Base-by-base conservation (phyloP, 75 land plant species). In the Selaginella tamariscina region DNA sequence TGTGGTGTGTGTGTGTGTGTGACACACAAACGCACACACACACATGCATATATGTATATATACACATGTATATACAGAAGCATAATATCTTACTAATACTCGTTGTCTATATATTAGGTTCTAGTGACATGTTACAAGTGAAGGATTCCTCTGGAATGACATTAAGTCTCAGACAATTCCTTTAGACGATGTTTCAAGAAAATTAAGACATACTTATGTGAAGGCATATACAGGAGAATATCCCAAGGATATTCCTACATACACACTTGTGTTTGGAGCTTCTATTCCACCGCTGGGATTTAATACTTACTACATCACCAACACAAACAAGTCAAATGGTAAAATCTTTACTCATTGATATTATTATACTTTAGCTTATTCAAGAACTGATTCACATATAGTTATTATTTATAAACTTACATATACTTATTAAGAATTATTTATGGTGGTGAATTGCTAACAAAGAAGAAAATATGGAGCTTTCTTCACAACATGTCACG, bases 121-220 rank as follows among this genome's bases (percentile, higher is more conserved):
- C 64, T 67, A 55, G 57, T 64, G 49, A 22, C 70, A 24, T 39
- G 28, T 26, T 77, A 32, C 60, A 64, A 29, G 91, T 95, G 75
- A 68, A 30, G n/a, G 88, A 95, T 76, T 76, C 81, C 26, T 67
- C 69, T 32, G 99, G 30, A 79, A 56, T 55, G 76, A 72, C 70
- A 73, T 95, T 66, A 81, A 84, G 67, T 85, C 88, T 29, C 99
- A 95, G 63, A 57, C 87, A 31, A 32, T 89, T 18, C 96, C 96
- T 44, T 2, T 90, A 22, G 57, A 64, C 2, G 68, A 82, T 59
- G 72, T 70, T 21, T 73, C 82, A 30, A 24, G 73, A 56, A 30
- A 39, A 26, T 32, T 74, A 15, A 56, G 72, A 32, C n/a, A 59
- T 8, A 39, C 15, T 39, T 39, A 39, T 39, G 49, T 39, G 49